Percentiles rank a stretch among this genome's conserved stretches.
Evolutionary conservation across 371 early-diverging fungal species (phyloP).

Genomic region (Thermomucor indicae-seudaticae): DNA sequence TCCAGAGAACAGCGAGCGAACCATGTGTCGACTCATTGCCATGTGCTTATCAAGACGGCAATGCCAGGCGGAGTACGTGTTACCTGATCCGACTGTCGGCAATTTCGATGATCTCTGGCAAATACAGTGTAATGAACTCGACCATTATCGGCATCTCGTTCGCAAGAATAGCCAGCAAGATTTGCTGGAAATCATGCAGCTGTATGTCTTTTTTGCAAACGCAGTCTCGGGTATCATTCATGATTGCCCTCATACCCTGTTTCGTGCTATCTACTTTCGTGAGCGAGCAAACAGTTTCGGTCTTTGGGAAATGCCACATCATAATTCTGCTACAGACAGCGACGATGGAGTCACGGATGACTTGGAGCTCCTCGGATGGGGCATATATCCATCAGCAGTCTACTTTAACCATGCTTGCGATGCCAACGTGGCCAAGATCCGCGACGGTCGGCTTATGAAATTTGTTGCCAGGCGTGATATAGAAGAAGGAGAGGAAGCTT

Average conservation of each 20-base stretch:
- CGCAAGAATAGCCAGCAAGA: neutral
- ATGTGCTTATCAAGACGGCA: slow-evolving; percentile 21
- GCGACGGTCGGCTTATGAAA: slow-evolving; percentile 44
- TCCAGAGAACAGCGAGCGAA: slow-evolving; percentile 19
- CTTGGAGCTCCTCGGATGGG: slow-evolving; percentile 56
- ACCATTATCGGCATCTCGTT: slow-evolving; percentile 9
- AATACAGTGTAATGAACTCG: slow-evolving; percentile 35
- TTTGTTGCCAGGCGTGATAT: slow-evolving; percentile 55
- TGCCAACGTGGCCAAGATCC: slow-evolving; percentile 60
- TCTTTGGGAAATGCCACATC: slow-evolving; percentile 48
- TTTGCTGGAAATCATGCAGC: slow-evolving; percentile 16
- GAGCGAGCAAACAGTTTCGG: slow-evolving; percentile 70
- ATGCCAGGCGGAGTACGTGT: neutral
- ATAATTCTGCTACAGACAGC: neutral
- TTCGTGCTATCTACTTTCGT: slow-evolving; percentile 54
- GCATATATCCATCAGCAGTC: slow-evolving; percentile 66
- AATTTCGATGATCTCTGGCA: slow-evolving; percentile 16
- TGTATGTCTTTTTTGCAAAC: slow-evolving; percentile 18
- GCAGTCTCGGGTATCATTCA: slow-evolving; percentile 5
- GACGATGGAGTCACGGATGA: slow-evolving; percentile 28
- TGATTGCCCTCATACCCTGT: slow-evolving; percentile 28
- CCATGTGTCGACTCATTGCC: slow-evolving; percentile 35
- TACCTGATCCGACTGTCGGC: neutral
- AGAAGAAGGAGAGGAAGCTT: slow-evolving; percentile 58
- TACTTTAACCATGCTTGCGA: slow-evolving; percentile 82